A percentile compares a stretch with the other conserved stretches of the same genome.
phyloP scores from a whole-genome alignment of 1,284 basidiomycete genomes.

The Leccinum pachyderme region DNA sequence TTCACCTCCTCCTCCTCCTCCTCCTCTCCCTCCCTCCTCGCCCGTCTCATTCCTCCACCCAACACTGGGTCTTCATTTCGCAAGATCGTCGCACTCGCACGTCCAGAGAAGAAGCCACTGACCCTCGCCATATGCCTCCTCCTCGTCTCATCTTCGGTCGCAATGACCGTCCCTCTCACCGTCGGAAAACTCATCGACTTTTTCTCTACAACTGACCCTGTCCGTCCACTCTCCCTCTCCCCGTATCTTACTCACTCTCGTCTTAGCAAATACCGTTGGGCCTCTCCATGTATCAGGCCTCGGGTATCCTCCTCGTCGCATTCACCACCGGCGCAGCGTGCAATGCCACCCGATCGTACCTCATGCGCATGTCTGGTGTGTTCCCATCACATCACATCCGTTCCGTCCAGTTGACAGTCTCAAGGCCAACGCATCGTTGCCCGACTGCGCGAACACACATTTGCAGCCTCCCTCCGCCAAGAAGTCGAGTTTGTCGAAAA shows the following conservation, averaged over 20 bases:
- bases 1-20: too few relatives aligned
- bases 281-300: conserved; percentile 57
- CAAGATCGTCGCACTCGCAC: conserved; percentile 76
- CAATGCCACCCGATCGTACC: conserved; percentile 83
- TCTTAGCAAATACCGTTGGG: background rate
- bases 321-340: conserved; percentile 88
- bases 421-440: conserved; percentile 90
- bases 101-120: conserved; percentile 75
- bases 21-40: conserved; percentile 30
- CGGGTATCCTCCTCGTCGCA: conserved; percentile 69
- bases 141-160: conserved; percentile 75
- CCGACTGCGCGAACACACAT: conserved; percentile 81
- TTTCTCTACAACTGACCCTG: conserved; percentile 73
- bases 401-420: background rate
- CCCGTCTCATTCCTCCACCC: conserved; percentile 39
- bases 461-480: conserved; percentile 78
- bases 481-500: conserved; percentile 93
- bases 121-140: conserved; percentile 67
- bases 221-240: conserved; percentile 40
- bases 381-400: background rate
- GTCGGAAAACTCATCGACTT: conserved; percentile 92
- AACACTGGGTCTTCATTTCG: conserved; percentile 57
- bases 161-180: conserved; percentile 88
- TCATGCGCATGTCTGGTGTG: conserved; percentile 83
- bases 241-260: background rate